These are phyloP conservation scores for Malassezia vespertilionis DNA, from an alignment of 1,284 basidiomycete species.

Conservation along the genomic window DNA sequence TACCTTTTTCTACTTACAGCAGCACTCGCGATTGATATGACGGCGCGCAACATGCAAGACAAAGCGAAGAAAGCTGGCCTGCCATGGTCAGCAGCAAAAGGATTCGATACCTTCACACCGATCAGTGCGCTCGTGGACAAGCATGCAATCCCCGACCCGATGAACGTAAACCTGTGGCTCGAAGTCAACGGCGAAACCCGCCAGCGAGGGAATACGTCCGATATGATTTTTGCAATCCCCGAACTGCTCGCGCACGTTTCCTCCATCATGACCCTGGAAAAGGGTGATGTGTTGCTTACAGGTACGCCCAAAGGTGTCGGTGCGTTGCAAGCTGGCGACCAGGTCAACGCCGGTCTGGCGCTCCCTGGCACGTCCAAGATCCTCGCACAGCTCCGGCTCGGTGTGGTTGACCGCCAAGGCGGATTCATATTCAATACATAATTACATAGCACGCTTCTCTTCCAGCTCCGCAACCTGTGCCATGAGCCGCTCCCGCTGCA, in stretches of 20 bases:
- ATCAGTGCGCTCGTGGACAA: constrained; percentile 76
- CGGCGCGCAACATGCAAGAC: constrained; percentile 87
- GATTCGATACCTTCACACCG: constrained; percentile 78
- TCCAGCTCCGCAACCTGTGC: constrained; percentile 11
- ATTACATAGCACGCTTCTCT: background rate
- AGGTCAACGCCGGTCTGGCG: constrained; percentile 63
- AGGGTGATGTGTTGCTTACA: constrained; percentile 50
- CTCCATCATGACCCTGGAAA: constrained; percentile 89
- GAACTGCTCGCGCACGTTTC: constrained; percentile 82
- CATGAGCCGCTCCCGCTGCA: constrained; percentile 6
- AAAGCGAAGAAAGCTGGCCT: constrained; percentile 80
- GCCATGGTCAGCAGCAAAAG: constrained; percentile 86
- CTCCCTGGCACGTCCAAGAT: constrained; percentile 5
- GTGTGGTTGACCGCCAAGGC: constrained; percentile 6
- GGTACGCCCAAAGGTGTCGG: constrained; percentile 80
- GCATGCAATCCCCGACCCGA: constrained; percentile 59
- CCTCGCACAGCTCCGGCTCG: constrained; percentile 6
- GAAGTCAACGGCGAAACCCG: constrained; percentile 74
- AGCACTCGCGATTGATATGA: constrained; percentile 92
- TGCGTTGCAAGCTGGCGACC: constrained; percentile 64
- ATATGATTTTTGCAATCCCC: constrained; percentile 91
- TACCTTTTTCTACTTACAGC: constrained; percentile 5
- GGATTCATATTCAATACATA: constrained; percentile 6
- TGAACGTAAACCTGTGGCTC: constrained; percentile 64
- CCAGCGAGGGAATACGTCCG: constrained; percentile 70